phyloP scores from a whole-genome alignment of 2,329 filamentous ascomycete species.

The Bipolaris zeicola region DNA sequence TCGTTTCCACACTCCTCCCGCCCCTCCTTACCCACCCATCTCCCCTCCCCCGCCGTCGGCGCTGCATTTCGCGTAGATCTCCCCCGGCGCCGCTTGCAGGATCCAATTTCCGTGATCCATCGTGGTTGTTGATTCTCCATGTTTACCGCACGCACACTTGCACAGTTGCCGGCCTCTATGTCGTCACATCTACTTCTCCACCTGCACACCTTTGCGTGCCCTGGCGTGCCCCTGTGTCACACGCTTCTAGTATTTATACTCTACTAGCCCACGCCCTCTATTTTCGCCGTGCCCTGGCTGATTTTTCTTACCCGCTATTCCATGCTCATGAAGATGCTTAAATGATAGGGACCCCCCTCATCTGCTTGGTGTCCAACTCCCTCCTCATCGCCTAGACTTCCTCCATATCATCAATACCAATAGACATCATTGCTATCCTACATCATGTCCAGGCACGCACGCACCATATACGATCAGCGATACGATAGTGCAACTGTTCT shows the following conservation, averaged over 20 bases:
- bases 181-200: not conserved
- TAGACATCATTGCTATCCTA: not conserved
- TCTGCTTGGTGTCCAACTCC: not conserved
- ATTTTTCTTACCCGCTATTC: not conserved
- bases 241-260: not conserved
- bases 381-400: not conserved
- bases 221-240: not conserved
- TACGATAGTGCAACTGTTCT: not conserved
- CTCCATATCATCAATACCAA: not conserved
- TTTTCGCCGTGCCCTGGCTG: not conserved
- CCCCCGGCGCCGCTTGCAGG: too few relatives aligned
- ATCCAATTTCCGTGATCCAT: not conserved
- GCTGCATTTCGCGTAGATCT: not conserved
- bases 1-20: too few relatives aligned
- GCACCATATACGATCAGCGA: not conserved
- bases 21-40: too few relatives aligned
- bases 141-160: not conserved
- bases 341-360: not conserved
- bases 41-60: not conserved
- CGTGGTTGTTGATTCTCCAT: not conserved
- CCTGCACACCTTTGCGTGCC: not conserved
- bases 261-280: not conserved
- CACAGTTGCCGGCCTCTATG: not conserved
- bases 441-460: not conserved
- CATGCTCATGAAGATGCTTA: not conserved